Percentiles rank a stretch among this genome's conserved stretches.
These are phyloP conservation scores for Colletotrichum noveboracense DNA, from an alignment of 2,329 filamentous ascomycete genomes.

Conservation along the genomic window DNA sequence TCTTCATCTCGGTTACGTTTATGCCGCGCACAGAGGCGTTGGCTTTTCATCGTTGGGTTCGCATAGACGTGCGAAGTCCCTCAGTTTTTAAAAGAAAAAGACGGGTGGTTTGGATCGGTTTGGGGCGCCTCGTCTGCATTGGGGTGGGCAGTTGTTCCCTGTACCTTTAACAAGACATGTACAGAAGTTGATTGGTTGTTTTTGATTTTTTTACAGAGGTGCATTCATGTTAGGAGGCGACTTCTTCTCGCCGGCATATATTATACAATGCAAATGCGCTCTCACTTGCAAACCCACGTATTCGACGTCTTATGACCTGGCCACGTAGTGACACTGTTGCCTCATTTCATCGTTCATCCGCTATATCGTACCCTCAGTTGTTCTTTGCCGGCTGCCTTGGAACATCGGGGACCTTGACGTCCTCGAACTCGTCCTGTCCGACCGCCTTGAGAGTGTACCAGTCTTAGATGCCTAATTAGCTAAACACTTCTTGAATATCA, in stretches of 20 bases:
- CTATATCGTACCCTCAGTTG: conserved; percentile 24
- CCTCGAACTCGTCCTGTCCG: conserved; percentile 95
- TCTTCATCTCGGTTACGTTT: neutral
- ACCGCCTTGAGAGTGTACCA: conserved; percentile 78
- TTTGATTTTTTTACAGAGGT: conserved; percentile 14
- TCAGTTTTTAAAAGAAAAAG: neutral
- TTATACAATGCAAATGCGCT: conserved; percentile 7
- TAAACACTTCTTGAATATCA: neutral
- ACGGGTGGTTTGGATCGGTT: neutral
- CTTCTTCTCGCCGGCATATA: conserved; percentile 9
- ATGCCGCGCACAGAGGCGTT: neutral
- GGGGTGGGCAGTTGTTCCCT: conserved; percentile 1
- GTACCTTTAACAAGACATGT: conserved; percentile 15
- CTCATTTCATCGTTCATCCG: neutral
- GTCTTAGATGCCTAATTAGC: conserved; percentile 43
- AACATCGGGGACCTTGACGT: conserved; percentile 86
- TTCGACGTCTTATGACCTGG: neutral
- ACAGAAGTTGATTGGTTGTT: conserved; percentile 5
- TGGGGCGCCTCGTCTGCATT: conserved; percentile 2
- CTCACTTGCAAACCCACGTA: neutral
- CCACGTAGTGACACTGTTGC: neutral
- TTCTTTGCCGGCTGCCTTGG: conserved; percentile 56
- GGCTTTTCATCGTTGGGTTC: neutral
- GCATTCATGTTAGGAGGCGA: neutral
- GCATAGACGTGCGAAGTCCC: neutral